Conservation (phyloP, 2,329 filamentous ascomycete genomes). For the Hypoxylon rubiginosum region DNA sequence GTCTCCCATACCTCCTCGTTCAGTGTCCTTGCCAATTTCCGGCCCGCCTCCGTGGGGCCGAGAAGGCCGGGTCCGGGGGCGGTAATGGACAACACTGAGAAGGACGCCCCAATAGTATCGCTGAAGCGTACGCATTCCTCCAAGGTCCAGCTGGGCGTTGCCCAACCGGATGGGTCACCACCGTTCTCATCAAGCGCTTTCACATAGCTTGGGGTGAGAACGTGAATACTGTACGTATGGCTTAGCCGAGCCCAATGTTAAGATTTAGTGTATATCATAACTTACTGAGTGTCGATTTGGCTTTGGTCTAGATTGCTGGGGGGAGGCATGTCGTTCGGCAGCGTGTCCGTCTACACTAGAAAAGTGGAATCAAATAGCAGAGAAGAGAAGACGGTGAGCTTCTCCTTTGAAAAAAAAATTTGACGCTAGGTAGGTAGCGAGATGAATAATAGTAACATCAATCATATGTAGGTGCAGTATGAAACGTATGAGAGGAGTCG, state of each 20-base stretch:
- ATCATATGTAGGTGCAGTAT: not conserved
- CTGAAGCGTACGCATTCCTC: conserved; percentile 25
- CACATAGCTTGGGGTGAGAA: not conserved
- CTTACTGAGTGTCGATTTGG: conserved; percentile 4
- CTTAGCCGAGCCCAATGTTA: not conserved
- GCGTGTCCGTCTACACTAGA: not conserved
- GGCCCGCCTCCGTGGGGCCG: conserved; percentile 64
- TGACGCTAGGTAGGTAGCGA: too few species aligned
- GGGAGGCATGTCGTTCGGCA: not conserved
- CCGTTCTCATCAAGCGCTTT: conserved; percentile 9
- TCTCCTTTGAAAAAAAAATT: not conserved
- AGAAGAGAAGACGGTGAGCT: not conserved
- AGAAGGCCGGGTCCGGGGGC: conserved; percentile 66
- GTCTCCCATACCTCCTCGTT: conserved; percentile 26
- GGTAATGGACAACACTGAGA: conserved; percentile 66
- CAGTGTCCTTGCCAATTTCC: conserved; percentile 54
- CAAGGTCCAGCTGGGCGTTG: conserved; percentile 20
- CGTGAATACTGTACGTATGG: not conserved
- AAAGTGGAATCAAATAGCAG: not conserved
- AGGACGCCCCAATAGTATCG: conserved; percentile 53
- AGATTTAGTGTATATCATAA: not conserved
- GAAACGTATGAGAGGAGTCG: not conserved
- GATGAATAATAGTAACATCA: not conserved
- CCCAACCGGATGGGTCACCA: conserved; percentile 23
- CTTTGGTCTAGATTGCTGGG: not conserved